Conservation (phyloP, 2,329 filamentous ascomycete species). For the Intubia oerlemansii region DNA sequence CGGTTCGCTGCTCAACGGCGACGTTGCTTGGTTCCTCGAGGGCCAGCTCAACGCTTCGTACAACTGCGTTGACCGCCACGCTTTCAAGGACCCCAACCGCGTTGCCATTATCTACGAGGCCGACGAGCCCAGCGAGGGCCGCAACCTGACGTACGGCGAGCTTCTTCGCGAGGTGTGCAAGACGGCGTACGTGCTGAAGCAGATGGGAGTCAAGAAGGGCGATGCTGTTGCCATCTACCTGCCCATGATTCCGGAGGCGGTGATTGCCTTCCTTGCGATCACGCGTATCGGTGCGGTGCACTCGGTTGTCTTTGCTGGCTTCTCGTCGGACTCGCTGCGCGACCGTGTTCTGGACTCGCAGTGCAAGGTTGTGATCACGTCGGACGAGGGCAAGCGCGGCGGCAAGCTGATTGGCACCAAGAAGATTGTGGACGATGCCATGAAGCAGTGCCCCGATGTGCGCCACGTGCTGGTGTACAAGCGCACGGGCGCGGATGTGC, state of each 20-base stretch:
- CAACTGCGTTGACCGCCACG: slow-evolving; percentile 94
- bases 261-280: slow-evolving; percentile 81
- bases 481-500: slow-evolving; percentile 81
- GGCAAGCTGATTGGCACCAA: slow-evolving; percentile 96
- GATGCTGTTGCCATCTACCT: slow-evolving; percentile 95
- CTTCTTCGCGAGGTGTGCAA: slow-evolving; percentile 80
- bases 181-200: slow-evolving; percentile 70
- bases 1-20: slow-evolving; percentile 57
- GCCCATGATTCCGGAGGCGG: slow-evolving; percentile 94
- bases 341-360: slow-evolving; percentile 84
- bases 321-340: slow-evolving; percentile 86
- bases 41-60: slow-evolving; percentile 86
- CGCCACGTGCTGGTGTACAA: slow-evolving; percentile 77
- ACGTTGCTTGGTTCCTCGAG: slow-evolving; percentile 88
- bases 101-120: slow-evolving; percentile 98
- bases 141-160: slow-evolving; percentile 81
- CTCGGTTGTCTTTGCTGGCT: slow-evolving; percentile 94
- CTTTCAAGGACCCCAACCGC: slow-evolving; percentile 81
- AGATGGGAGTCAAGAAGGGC: slow-evolving; percentile 92
- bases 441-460: slow-evolving; percentile 88
- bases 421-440: slow-evolving; percentile 94
- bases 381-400: slow-evolving; percentile 92
- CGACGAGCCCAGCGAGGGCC: slow-evolving; percentile 71
- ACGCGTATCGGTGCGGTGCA: slow-evolving; percentile 85
- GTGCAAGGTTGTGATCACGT: slow-evolving; percentile 87